Evolutionary conservation across 2,329 filamentous ascomycete species (phyloP).

Genomic region (Fusarium sp.): DNA sequence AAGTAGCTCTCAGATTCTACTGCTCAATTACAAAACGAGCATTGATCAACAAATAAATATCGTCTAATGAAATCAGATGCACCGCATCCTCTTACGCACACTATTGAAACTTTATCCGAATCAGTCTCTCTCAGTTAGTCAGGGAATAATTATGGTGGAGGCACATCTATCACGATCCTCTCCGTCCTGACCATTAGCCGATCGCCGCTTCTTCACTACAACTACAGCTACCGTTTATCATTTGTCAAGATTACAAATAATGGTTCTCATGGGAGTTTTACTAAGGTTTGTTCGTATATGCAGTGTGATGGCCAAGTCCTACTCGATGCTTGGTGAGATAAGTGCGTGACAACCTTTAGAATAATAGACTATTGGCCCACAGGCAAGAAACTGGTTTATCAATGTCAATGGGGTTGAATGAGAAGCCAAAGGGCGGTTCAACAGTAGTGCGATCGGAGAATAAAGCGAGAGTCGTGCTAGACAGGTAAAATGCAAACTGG

Average conservation of each 20-base stretch:
- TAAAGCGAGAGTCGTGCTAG: background rate
- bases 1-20: background rate
- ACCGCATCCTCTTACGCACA: background rate
- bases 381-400: rapidly evolving
- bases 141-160: background rate
- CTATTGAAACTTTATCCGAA: background rate
- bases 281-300: background rate
- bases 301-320: background rate
- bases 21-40: background rate
- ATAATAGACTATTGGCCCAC: background rate
- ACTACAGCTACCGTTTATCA: rapidly evolving
- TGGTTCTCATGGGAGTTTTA: rapidly evolving
- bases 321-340: background rate
- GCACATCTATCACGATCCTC: background rate
- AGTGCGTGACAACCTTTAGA: background rate
- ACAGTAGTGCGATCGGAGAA: background rate
- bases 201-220: rapidly evolving
- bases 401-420: background rate
- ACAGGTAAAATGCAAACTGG: background rate
- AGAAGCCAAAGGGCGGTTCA: background rate
- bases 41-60: background rate
- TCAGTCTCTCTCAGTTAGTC: background rate
- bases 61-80: background rate
- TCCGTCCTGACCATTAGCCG: background rate
- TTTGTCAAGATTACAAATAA: background rate